A percentile compares a stretch with the other conserved stretches of the same genome.
Evolutionary conservation across 495 filamentous ascomycete species (phyloP).

Genomic region (Neurospora tetraspora): DNA sequence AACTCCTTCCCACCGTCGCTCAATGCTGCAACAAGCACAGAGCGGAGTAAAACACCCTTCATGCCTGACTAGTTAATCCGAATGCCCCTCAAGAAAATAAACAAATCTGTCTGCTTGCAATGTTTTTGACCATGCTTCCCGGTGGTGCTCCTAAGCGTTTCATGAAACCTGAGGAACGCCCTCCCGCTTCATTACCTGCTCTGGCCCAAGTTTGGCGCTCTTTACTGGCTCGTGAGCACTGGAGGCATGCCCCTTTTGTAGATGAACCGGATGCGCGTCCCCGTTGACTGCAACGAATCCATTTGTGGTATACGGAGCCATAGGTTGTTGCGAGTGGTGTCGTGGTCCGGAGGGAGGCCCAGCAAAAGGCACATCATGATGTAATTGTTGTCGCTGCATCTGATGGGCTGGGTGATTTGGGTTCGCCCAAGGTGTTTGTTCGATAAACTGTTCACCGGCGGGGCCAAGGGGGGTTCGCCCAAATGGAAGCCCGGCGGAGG

Average conservation of each 20-base stretch:
- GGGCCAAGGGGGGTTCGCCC: conserved; percentile 36
- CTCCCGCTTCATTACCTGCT: conserved; percentile 16
- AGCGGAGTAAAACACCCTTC: background rate
- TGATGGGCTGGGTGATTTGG: conserved; percentile 70
- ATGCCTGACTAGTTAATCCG: background rate
- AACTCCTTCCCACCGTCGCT: background rate
- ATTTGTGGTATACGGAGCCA: conserved; percentile 16
- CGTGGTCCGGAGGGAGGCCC: conserved; percentile 19
- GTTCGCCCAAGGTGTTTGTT: conserved; percentile 81
- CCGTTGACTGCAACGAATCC: conserved; percentile 14
- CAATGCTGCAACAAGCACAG: background rate
- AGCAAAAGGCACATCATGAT: conserved; percentile 19
- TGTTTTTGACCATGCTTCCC: background rate
- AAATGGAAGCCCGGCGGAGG: conserved; percentile 26
- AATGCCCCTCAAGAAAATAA: background rate
- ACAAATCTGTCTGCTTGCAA: background rate
- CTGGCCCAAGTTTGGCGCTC: conserved; percentile 10
- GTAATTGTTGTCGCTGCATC: conserved; percentile 30
- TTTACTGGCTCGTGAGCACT: conserved; percentile 13
- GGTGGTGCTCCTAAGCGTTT: background rate
- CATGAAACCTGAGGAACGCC: conserved; percentile 17
- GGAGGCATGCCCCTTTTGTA: conserved; percentile 13
- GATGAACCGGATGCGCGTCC: conserved; percentile 12
- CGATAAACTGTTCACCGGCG: conserved; percentile 73
- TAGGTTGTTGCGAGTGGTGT: conserved; percentile 25